These are phyloP conservation scores for Calonectria hongkongensis DNA, from an alignment of 2,329 filamentous ascomycete genomes.

Conservation along the genomic window DNA sequence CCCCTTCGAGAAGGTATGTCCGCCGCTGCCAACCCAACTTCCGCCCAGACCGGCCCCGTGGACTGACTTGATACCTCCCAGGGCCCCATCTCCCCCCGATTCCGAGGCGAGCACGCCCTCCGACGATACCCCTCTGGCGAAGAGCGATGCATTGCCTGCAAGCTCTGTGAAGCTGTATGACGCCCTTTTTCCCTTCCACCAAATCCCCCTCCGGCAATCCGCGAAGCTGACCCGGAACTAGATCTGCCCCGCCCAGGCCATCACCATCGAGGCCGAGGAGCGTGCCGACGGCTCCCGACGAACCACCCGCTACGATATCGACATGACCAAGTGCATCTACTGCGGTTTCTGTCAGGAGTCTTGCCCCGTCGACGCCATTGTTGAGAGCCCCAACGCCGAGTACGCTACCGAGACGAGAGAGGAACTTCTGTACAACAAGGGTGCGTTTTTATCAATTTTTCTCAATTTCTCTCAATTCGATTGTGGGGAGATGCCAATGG, in stretches of 20 bases:
- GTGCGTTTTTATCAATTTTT: constrained; percentile 57
- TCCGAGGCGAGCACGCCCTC: constrained; percentile 98
- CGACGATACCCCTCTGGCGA: constrained; percentile 97
- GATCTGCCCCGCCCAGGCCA: constrained; percentile 97
- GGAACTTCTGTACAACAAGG: constrained; percentile 98
- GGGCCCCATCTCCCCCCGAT: constrained; percentile 97
- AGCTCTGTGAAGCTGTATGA: constrained; percentile 92
- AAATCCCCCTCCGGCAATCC: neutral
- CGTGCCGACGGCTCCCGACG: constrained; percentile 95
- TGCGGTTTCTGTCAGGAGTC: constrained; percentile 99
- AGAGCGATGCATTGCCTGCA: constrained; percentile 99
- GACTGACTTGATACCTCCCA: constrained; percentile 56
- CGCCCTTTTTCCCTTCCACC: neutral
- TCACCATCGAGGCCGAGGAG: constrained; percentile 99
- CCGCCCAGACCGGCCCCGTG: constrained; percentile 17
- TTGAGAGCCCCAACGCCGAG: constrained; percentile 78
- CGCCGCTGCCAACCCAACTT: constrained; percentile 2
- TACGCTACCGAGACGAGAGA: constrained; percentile 84
- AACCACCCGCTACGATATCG: constrained; percentile 98
- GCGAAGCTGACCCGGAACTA: constrained; percentile 54
- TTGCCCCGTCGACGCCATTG: constrained; percentile 96
- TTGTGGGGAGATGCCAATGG: neutral
- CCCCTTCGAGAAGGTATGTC: constrained; percentile 91
- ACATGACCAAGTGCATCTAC: constrained; percentile 99
- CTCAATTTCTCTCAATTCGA: neutral